Evolutionary conservation across 768 basidiomycete genomes (phyloP).

Genomic region (Boletales sp.): DNA sequence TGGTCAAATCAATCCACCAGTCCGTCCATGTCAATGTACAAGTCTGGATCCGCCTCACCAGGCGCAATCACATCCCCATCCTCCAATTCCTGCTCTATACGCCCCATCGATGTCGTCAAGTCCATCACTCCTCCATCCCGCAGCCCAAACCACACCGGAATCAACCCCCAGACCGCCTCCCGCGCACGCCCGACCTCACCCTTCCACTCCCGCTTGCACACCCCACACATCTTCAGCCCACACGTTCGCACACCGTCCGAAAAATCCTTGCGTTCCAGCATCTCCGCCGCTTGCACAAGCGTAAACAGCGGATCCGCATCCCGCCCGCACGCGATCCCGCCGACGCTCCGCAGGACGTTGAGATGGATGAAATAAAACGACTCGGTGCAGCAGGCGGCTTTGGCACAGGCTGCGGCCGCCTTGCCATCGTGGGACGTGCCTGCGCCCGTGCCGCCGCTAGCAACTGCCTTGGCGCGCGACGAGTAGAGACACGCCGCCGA

Average conservation of each 20-base stretch:
- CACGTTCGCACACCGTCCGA: conserved; percentile 55
- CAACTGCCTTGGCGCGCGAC: conserved; percentile 14
- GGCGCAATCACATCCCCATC: conserved; percentile 1
- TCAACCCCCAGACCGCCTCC: conserved; percentile 56
- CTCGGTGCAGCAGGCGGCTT: conserved; percentile 47
- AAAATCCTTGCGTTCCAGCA: conserved; percentile 70
- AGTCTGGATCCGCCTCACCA: conserved; percentile 8
- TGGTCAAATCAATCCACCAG: conserved; percentile 7
- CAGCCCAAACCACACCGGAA: conserved; percentile 67
- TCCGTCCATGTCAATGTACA: conserved; percentile 9
- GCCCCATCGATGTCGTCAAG: background rate
- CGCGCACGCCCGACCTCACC: conserved; percentile 41
- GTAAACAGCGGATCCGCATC: conserved; percentile 75
- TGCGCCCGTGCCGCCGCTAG: background rate
- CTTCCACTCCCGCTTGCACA: conserved; percentile 49
- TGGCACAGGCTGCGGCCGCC: background rate
- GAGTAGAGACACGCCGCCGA: conserved; percentile 48
- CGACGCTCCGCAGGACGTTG: conserved; percentile 65
- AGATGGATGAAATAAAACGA: conserved; percentile 77
- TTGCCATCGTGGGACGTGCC: background rate
- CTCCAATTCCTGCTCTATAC: background rate
- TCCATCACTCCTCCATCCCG: conserved; percentile 12
- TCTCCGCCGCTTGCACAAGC: conserved; percentile 63
- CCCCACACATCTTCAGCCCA: conserved; percentile 51
- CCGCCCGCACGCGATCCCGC: conserved; percentile 67